Percentiles rank a stretch among this genome's conserved stretches.
Evolutionary conservation across 2,329 filamentous ascomycete species (phyloP).

Genomic region (Emergomyces africanus): DNA sequence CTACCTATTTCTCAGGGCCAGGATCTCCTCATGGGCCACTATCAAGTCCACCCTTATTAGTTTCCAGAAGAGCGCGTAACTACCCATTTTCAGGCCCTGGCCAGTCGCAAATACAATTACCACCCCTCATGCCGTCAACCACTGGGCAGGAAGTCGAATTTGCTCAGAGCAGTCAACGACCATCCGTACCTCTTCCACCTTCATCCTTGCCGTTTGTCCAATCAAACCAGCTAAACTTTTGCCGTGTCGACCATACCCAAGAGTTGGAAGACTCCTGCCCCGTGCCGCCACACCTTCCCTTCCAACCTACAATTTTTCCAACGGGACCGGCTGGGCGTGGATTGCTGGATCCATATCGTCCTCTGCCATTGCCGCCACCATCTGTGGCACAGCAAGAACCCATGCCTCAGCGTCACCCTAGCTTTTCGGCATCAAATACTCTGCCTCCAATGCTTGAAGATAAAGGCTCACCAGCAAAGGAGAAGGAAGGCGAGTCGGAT

Average conservation of each 20-base stretch:
- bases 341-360: not conserved
- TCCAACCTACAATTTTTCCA: not conserved
- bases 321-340: not conserved
- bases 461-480: not conserved
- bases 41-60: not conserved
- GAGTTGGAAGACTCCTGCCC: not conserved
- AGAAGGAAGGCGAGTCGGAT: not conserved
- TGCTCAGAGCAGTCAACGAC: not conserved
- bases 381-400: not conserved
- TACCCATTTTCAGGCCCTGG: not conserved
- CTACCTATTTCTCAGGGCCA: conserved; percentile 1
- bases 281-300: not conserved
- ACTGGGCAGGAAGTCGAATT: conserved; percentile 2
- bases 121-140: conserved; percentile 5
- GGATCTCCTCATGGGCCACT: conserved; percentile 2
- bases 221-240: not conserved
- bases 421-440: conserved; percentile 1
- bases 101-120: conserved; percentile 4
- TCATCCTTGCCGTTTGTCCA: not conserved
- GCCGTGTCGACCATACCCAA: not conserved
- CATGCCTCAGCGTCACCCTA: not conserved
- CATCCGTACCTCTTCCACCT: not conserved
- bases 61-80: not conserved
- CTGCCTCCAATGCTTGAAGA: not conserved
- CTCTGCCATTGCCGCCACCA: not conserved